A percentile compares a stretch with the other conserved stretches of the same genome.
These are phyloP conservation scores for Earliella scabrosa DNA, from an alignment of 1,284 basidiomycete genomes.

Conservation along the genomic window DNA sequence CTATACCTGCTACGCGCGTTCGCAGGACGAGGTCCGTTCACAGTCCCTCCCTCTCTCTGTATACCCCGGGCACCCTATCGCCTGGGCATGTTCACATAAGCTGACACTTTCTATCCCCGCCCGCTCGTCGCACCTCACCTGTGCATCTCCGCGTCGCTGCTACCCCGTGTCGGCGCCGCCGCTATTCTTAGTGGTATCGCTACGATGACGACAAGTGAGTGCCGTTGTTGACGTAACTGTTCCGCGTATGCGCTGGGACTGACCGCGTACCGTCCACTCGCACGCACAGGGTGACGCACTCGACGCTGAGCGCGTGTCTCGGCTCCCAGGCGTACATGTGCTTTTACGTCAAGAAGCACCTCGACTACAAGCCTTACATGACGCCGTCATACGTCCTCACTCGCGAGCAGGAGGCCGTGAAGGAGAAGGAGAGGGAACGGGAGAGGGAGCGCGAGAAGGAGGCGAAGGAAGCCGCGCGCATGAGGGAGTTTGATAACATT, in stretches of 20 bases:
- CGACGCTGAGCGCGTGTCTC: constrained; percentile 70
- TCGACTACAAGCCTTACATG: constrained; percentile 77
- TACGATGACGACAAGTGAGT: constrained; percentile 93
- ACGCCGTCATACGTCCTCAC: constrained; percentile 73
- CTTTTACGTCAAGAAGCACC: constrained; percentile 87
- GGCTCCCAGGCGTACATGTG: constrained; percentile 87
- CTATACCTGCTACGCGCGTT: constrained; percentile 86
- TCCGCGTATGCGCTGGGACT: neutral
- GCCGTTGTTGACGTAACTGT: neutral
- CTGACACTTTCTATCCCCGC: neutral
- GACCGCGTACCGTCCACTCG: neutral
- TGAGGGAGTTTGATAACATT: constrained; percentile 68
- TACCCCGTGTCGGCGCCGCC: neutral
- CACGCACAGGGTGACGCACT: constrained; percentile 64
- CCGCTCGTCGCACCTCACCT: too few relatives aligned
- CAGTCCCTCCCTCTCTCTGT: neutral
- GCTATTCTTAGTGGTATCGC: constrained; percentile 77
- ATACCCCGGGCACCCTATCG: neutral
- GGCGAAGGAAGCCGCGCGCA: constrained; percentile 53
- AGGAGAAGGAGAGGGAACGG: constrained; percentile 69
- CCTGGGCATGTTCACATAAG: neutral
- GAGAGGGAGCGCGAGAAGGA: constrained; percentile 61
- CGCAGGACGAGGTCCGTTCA: constrained; percentile 70
- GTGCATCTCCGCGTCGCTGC: neutral
- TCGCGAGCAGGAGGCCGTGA: constrained; percentile 67